Conservation (phyloP, 2,329 filamentous ascomycete species). For the Neophaeococcomyces mojaviensis region DNA sequence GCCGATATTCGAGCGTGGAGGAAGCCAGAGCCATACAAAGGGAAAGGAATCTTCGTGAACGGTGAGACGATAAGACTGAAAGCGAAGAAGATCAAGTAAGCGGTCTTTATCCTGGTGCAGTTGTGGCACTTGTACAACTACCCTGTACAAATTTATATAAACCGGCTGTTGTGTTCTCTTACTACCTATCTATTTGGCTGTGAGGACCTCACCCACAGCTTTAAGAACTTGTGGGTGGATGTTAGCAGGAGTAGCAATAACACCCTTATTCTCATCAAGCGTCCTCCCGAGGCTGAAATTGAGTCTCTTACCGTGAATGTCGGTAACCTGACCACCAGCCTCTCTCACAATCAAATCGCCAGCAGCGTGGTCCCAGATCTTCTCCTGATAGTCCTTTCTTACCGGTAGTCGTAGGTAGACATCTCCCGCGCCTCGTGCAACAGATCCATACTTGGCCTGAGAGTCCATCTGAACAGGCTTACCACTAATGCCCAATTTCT, state of each 20-base stretch:
- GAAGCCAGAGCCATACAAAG: conserved; percentile 94
- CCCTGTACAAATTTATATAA: conserved; percentile 16
- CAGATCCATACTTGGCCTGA: conserved; percentile 94
- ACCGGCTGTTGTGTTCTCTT: background rate
- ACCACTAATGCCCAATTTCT: conserved; percentile 76
- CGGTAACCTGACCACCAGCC: conserved; percentile 85
- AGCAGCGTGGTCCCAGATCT: conserved; percentile 99
- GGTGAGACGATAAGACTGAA: conserved; percentile 97
- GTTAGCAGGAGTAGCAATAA: conserved; percentile 74
- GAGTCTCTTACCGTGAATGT: conserved; percentile 73
- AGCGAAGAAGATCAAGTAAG: conserved; percentile 91
- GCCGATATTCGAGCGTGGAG: conserved; percentile 84
- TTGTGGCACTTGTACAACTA: conserved; percentile 9
- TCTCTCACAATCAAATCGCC: conserved; percentile 91
- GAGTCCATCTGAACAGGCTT: conserved; percentile 95
- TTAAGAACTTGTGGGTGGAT: conserved; percentile 70
- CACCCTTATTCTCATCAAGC: conserved; percentile 82
- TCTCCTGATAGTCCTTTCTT: conserved; percentile 84
- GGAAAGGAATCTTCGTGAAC: conserved; percentile 97
- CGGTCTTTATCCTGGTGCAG: conserved; percentile 10
- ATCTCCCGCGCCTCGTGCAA: conserved; percentile 87
- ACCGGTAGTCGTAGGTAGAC: conserved; percentile 87
- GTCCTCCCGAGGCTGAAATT: conserved; percentile 85
- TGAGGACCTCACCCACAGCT: conserved; percentile 73
- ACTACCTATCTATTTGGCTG: conserved; percentile 32